Evolutionary conservation across 2,329 filamentous ascomycete genomes (phyloP), one percentile per base, ranked within the genome.

Genomic region (Penicillium sp.): DNA sequence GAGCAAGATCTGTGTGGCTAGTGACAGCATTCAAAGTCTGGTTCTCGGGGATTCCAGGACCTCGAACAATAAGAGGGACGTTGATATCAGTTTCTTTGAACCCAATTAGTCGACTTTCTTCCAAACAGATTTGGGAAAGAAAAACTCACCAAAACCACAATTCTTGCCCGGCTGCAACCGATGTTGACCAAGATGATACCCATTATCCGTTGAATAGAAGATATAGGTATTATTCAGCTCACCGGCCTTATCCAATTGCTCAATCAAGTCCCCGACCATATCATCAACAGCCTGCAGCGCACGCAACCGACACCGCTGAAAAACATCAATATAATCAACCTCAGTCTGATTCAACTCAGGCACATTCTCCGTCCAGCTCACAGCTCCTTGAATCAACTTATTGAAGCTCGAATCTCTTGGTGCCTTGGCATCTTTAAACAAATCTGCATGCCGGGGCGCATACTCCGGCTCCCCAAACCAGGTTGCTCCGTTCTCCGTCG

Each of bases 341-440:
- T 78, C 75, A 0, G 73, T 75, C 33, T 76, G 62, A 54, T 79
- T 82, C 56, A 80, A 73, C 43, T 74, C 67, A 1, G 75, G 74
- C 1, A 83, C 65, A 16, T 68, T 62, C 19, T 62, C 65, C 19
- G 82, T 71, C 80, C 79, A 83, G 42, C 74, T 76, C 0, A 76
- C 79, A 68, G 70, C 66, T 63, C 74, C 10, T 81, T 79, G 0
- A 84, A 86, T 67, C 26, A 63, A 47, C 10, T 58, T 57, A 59
- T 90, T 90, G 68, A 90, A 90, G 66, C 84, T 86, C 0, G 77
- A 75, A 1, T 82, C 84, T 4, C 88, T 78, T 0, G 88, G 87
- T 0, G 88, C 81, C 24, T 76, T 80, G 0, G 76, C 78, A 21
- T 84, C 79, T 9, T 78, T 71, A 66, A 90, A 90, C 0, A 89